Percentiles rank a stretch among this genome's conserved stretches.
phyloP scores from a whole-genome alignment of 495 filamentous ascomycete genomes.

The Podospora fimiseda region DNA sequence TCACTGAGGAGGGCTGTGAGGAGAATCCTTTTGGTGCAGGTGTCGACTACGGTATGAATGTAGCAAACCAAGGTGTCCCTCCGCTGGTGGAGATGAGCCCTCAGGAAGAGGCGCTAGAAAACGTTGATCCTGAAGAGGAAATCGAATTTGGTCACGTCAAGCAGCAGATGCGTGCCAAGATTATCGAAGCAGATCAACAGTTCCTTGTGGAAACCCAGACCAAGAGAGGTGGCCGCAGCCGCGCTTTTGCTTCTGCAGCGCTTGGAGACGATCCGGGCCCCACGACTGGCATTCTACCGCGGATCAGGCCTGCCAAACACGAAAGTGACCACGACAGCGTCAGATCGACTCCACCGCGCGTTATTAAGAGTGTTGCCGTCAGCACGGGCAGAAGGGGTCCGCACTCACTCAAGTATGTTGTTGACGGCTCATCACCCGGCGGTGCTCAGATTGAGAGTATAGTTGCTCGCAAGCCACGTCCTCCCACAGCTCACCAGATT shows the following conservation, averaged over 20 bases:
- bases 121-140: conserved; percentile 84
- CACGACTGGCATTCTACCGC: conserved; percentile 44
- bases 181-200: conserved; percentile 49
- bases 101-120: conserved; percentile 74
- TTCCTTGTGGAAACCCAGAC: conserved; percentile 44
- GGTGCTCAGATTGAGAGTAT: conserved; percentile 37
- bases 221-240: conserved; percentile 32
- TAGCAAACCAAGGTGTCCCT: conserved; percentile 74
- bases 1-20: conserved; percentile 69
- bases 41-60: conserved; percentile 52
- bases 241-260: conserved; percentile 31
- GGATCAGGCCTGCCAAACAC: conserved; percentile 49
- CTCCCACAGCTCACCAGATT: conserved; percentile 86
- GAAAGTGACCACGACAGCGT: conserved; percentile 55
- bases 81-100: conserved; percentile 67
- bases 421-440: conserved; percentile 47
- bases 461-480: conserved; percentile 53
- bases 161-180: conserved; percentile 73
- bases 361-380: conserved; percentile 30
- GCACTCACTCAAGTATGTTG: conserved; percentile 44
- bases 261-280: conserved; percentile 56
- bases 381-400: conserved; percentile 40
- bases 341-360: conserved; percentile 50
- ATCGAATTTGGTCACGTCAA: conserved; percentile 80
- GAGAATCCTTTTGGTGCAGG: conserved; percentile 89